Evolutionary conservation across 495 filamentous ascomycete genomes (phyloP), one percentile per base, ranked within the genome.

Genomic region (Entonaema liquescens): DNA sequence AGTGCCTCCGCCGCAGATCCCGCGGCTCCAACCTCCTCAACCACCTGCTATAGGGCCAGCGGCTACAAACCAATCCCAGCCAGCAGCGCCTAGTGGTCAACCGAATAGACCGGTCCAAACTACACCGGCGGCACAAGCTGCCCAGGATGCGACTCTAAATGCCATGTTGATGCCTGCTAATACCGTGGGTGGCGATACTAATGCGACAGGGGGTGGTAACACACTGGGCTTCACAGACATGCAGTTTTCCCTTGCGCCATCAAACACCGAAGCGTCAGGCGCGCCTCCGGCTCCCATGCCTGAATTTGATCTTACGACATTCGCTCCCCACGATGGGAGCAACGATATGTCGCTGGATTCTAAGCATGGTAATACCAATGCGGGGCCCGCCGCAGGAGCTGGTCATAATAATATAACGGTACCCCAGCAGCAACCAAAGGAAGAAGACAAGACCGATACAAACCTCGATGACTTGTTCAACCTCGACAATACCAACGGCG

Each of bases 171-270:
- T 73, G 62, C 56, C 62, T 61, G 44, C 59, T 44, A 69, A 60
- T 61, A n/a, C 53, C 7, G 31, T 28, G 28, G 64, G 50, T 50
- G 50, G 50, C 36, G 61, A 65, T 25, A 23, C 55, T 33, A 55
- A 49, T 13, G 12, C 49, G 11, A 36, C 55, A 23, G 71, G 49
- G 21, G 70, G 69, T 35, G 53, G 58, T 31, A 70, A 66, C 11
- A 35, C 63, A 1, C 70, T 65, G 1, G 65, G 76, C 42, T 85
- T 83, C 63, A 82, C 83, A 8, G 75, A 83, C 62, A 82, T 82
- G 80, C 77, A 77, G 12, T 84, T 84, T 61, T 79, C 82, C 0
- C 72, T 83, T 6, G 82, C 79, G 3, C 78, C 82, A 11, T 58
- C 79, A 3, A 67, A 70, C 5, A 63, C 53, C 13, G 78, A 81